Percentiles rank a stretch among this genome's conserved stretches.
These are phyloP conservation scores for Pythium grandisporangium DNA, from an alignment of 352 stramenopile species.

Conservation along the genomic window DNA sequence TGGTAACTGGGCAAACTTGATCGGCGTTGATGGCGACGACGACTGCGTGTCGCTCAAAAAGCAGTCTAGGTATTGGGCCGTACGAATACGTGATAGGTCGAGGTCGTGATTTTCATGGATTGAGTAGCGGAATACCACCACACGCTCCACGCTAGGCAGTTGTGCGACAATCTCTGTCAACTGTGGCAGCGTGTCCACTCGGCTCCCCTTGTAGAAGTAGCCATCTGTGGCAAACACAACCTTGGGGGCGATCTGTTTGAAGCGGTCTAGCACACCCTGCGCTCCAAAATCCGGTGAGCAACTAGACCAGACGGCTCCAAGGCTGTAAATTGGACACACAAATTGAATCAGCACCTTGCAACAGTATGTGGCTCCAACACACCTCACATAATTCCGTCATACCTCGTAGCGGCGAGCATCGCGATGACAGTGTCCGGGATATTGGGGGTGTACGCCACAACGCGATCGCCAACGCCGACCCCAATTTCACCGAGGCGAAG, in stretches of 20 bases:
- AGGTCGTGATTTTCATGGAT: slow-evolving; percentile 40
- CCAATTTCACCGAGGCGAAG: slow-evolving; percentile 31
- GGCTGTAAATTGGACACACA: slow-evolving; percentile 7
- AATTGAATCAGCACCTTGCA: no score
- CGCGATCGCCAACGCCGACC: slow-evolving; percentile 41
- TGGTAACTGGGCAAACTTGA: slow-evolving; percentile 60
- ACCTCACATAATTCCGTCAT: not conserved
- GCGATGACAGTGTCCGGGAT: slow-evolving; percentile 61
- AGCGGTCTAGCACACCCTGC: slow-evolving; percentile 69
- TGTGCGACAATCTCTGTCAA: slow-evolving; percentile 51
- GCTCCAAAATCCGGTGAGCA: slow-evolving; percentile 86
- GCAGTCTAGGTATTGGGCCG: slow-evolving; percentile 40
- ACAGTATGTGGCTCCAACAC: not conserved
- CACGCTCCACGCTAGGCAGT: slow-evolving; percentile 49
- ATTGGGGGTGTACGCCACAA: slow-evolving; percentile 64
- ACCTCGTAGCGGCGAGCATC: slow-evolving; percentile 66
- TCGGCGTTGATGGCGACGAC: slow-evolving; percentile 13
- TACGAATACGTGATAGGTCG: slow-evolving; percentile 44
- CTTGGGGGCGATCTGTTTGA: slow-evolving; percentile 77
- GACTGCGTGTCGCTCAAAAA: slow-evolving; percentile 26
- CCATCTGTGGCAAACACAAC: slow-evolving; percentile 66
- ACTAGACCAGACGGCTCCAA: slow-evolving; percentile 66
- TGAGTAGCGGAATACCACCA: slow-evolving; percentile 61
- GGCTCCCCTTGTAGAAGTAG: slow-evolving; percentile 73
- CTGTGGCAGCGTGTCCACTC: slow-evolving; percentile 50